Conservation (phyloP, 805 yeast genomes). For the Candida lessepsii region DNA sequence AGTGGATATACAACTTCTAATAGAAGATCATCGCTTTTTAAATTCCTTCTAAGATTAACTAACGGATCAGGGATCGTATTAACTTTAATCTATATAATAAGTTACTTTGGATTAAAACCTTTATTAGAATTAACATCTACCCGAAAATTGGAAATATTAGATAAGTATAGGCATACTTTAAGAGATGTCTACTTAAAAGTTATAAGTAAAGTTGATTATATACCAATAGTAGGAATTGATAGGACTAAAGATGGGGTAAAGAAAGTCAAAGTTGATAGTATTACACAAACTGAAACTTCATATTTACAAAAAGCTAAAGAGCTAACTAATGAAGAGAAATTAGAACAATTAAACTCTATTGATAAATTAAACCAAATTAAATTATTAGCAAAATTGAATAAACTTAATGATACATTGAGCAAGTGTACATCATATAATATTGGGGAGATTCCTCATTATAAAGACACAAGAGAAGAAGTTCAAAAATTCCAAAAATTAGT, state of each 20-base stretch:
- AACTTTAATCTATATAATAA: slow-evolving; percentile 29
- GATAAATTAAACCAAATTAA: slow-evolving; percentile 28
- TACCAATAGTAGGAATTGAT: slow-evolving; percentile 40
- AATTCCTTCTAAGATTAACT: slow-evolving; percentile 30
- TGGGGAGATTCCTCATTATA: slow-evolving; percentile 33
- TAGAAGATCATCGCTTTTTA: slow-evolving; percentile 22
- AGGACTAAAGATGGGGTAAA: slow-evolving; percentile 19
- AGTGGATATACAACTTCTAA: slow-evolving; percentile 20
- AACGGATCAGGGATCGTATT: slow-evolving; percentile 34
- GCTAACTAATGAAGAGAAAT: slow-evolving; percentile 16
- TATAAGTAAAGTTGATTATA: slow-evolving; percentile 33
- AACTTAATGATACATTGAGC: slow-evolving; percentile 21
- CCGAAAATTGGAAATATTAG: slow-evolving; percentile 35
- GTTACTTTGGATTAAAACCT: slow-evolving; percentile 34
- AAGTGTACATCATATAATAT: slow-evolving; percentile 28
- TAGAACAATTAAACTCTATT: slow-evolving; percentile 16
- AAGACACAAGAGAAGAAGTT: slow-evolving; percentile 25
- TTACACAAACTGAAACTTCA: slow-evolving; percentile 36
- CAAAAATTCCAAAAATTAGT: slow-evolving; percentile 37
- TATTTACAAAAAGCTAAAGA: slow-evolving; percentile 13
- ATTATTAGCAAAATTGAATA: slow-evolving; percentile 23
- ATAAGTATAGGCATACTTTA: slow-evolving; percentile 28
- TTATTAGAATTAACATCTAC: slow-evolving; percentile 27
- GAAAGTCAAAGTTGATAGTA: slow-evolving; percentile 34
- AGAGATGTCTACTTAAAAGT: slow-evolving; percentile 36